Evolutionary conservation across 495 filamentous ascomycete genomes (phyloP).

Genomic region (Aspergillus hancockii): DNA sequence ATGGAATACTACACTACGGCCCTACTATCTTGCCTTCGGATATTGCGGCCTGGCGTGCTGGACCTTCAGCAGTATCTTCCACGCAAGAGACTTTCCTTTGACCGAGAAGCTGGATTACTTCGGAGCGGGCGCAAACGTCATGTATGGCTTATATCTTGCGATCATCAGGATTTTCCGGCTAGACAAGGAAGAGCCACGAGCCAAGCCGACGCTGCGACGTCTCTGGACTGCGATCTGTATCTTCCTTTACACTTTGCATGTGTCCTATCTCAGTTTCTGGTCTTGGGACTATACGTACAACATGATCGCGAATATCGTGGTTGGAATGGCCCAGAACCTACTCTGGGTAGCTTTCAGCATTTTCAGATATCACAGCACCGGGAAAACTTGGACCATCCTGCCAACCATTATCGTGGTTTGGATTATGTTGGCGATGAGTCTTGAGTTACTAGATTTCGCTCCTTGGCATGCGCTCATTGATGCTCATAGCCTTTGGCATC

Average conservation of each 20-base stretch:
- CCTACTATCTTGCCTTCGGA: slow-evolving; percentile 78
- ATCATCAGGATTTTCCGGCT: slow-evolving; percentile 79
- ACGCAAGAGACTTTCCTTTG: slow-evolving; percentile 77
- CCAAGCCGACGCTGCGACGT: slow-evolving; percentile 60
- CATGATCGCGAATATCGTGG: slow-evolving; percentile 88
- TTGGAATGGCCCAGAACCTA: slow-evolving; percentile 77
- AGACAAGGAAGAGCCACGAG: slow-evolving; percentile 58
- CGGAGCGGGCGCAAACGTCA: slow-evolving; percentile 83
- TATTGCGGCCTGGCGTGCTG: slow-evolving; percentile 82
- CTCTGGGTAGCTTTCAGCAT: slow-evolving; percentile 88
- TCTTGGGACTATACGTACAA: slow-evolving; percentile 96
- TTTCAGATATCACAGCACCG: slow-evolving; percentile 65
- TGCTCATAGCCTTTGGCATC: slow-evolving; percentile 95
- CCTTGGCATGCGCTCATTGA: slow-evolving; percentile 81
- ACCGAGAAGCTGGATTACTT: slow-evolving; percentile 98
- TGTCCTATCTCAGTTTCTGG: slow-evolving; percentile 81
- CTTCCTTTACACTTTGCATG: slow-evolving; percentile 71
- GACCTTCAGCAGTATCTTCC: slow-evolving; percentile 87
- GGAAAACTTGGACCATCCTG: slow-evolving; percentile 79
- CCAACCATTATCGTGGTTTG: slow-evolving; percentile 91
- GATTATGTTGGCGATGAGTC: slow-evolving; percentile 90
- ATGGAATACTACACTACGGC: slow-evolving; percentile 71
- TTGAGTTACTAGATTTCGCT: slow-evolving; percentile 93
- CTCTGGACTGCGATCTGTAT: slow-evolving; percentile 75
- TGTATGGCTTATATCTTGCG: slow-evolving; percentile 87